These are phyloP conservation scores for Penicillium subrubescens DNA, from an alignment of 495 filamentous ascomycete species.

Conservation along the genomic window DNA sequence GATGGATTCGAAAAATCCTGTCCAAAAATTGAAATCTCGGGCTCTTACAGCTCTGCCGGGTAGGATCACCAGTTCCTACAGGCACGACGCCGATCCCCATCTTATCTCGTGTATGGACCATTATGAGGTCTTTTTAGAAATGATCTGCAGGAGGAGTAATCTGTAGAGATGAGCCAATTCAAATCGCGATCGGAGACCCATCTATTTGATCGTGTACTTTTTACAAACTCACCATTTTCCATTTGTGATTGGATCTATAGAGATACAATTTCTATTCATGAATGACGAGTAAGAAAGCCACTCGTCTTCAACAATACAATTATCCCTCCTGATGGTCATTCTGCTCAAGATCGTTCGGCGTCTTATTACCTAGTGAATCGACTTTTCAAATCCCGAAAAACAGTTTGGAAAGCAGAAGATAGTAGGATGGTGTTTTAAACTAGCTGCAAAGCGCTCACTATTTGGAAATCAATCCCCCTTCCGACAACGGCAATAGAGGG, in stretches of 20 bases:
- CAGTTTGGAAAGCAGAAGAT: background rate
- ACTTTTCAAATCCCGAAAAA: background rate
- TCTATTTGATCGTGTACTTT: background rate
- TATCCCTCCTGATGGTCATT: background rate
- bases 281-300: background rate
- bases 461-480: background rate
- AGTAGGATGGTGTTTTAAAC: background rate
- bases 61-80: background rate
- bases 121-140: background rate
- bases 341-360: background rate
- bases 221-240: background rate
- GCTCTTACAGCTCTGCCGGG: background rate
- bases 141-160: background rate
- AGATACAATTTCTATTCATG: background rate
- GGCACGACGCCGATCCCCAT: background rate
- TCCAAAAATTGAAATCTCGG: background rate
- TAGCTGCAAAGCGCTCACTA: background rate
- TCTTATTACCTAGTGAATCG: background rate
- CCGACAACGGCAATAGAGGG: background rate
- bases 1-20: background rate
- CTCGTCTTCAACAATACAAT: background rate
- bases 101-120: background rate
- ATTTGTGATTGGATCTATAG: background rate
- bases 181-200: background rate
- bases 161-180: background rate